Evolutionary conservation across 495 filamentous ascomycete genomes (phyloP), one percentile per base, ranked within the genome.

Genomic region (Lindgomyces ingoldianus): DNA sequence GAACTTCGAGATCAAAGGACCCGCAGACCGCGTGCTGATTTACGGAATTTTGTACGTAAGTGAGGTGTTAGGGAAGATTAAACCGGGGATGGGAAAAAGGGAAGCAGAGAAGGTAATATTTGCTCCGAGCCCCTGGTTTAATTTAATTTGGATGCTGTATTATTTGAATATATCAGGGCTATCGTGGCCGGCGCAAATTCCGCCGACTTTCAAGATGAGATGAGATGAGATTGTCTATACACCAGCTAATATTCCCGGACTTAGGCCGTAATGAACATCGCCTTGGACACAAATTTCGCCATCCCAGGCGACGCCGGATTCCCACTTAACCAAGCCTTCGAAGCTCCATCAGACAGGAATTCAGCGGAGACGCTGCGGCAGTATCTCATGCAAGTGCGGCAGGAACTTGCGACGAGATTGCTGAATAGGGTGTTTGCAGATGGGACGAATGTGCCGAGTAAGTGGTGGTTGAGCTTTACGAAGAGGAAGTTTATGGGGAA

Each of bases 401-500:
- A 98, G 75, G 94, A 97, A 79, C 77, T 96, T 59, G 93, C 91
- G 18, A 73, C 81, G 61, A 82, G 94, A 73, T 78, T 98, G 76
- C 78, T 96, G 69, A 86, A 85, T 16, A 85, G 91, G 71, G 84
- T 98, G 73, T 98, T 96, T 78, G 86, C 87, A 54, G 94, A 92
- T 72, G 91, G 87, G 60, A 63, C 49, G 4, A 82, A 76, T 56
- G 83, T 80, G 76, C 93, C 94, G 70, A 95, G 91, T 70, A 98
- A 98, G 85, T 98, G 93, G 89, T 98, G 94, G 94, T 80, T 98
- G 68, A 97, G 93, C 80, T 98, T 96, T 75, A 89, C 89, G 49
- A 98, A 98, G 85, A 86, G 94, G 75, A 96, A 96, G 83, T 98
- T 98, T 76, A 98, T 98, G 95, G 93, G 93, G 72, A 97, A 96